Conservation (phyloP, 495 filamentous ascomycete genomes). For the Aspergillus egyptiacus region DNA sequence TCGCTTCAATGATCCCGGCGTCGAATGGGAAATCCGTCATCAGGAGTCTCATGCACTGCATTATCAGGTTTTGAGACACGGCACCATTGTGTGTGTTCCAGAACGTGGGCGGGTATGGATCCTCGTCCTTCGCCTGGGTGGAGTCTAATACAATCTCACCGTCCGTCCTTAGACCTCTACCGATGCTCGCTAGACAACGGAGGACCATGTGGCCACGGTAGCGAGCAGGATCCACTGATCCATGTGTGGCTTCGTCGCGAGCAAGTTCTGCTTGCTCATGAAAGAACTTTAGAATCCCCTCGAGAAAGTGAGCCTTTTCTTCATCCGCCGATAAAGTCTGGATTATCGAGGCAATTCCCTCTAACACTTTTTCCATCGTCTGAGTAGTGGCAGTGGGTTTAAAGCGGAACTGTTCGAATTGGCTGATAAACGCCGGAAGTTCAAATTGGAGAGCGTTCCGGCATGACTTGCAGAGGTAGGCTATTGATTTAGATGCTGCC, state of each 20-base stretch:
- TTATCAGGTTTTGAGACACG: constrained; percentile 52
- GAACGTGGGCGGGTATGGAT: constrained; percentile 43
- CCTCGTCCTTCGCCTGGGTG: constrained; percentile 37
- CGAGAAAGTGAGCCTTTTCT: constrained; percentile 54
- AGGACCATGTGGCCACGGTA: constrained; percentile 59
- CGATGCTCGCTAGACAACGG: constrained; percentile 69
- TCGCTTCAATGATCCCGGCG: constrained; percentile 66
- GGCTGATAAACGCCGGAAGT: constrained; percentile 67
- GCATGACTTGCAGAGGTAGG: constrained; percentile 73
- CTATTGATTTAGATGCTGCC: constrained; percentile 75
- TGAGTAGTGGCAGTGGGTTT: constrained; percentile 57
- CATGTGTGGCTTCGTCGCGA: constrained; percentile 30
- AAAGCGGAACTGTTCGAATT: constrained; percentile 61
- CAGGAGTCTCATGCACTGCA: constrained; percentile 42
- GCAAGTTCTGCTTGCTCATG: constrained; percentile 32
- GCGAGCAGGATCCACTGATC: constrained; percentile 40
- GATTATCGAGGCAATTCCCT: constrained; percentile 77
- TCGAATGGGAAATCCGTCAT: constrained; percentile 53
- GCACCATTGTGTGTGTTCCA: constrained; percentile 55
- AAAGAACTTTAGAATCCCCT: constrained; percentile 60
- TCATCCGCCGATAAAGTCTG: constrained; percentile 65
- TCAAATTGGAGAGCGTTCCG: constrained; percentile 63
- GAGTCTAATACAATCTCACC: constrained; percentile 64
- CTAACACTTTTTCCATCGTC: constrained; percentile 75
- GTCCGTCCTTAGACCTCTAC: constrained; percentile 69